Evolutionary conservation across 2,329 filamentous ascomycete species (phyloP).

Genomic region (Helotiales sp.): DNA sequence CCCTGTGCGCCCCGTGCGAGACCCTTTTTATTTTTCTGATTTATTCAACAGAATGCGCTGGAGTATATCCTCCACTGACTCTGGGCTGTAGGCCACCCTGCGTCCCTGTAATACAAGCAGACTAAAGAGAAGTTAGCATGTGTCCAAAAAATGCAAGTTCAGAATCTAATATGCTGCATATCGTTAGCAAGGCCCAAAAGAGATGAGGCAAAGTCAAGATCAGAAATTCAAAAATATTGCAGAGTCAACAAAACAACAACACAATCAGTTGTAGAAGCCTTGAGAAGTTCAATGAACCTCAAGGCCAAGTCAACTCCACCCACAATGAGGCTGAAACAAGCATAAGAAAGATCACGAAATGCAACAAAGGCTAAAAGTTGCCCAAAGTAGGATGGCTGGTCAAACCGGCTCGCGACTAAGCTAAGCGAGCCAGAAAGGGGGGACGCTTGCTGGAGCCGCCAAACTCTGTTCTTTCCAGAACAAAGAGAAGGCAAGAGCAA

Average conservation of each 20-base stretch:
- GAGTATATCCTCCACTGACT: background rate
- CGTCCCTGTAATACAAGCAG: background rate
- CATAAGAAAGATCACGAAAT: background rate
- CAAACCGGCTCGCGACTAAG: background rate
- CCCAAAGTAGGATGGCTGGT: background rate
- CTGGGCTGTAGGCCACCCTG: background rate
- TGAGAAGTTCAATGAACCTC: background rate
- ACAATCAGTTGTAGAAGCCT: no score
- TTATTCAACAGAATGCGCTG: background rate
- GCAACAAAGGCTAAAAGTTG: background rate
- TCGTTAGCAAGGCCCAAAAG: background rate
- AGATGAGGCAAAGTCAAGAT: background rate
- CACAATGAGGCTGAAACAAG: background rate
- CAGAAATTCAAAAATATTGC: no score
- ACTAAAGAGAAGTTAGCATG: background rate
- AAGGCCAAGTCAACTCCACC: no score
- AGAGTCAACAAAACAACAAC: no score
- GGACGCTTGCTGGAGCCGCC: no score
- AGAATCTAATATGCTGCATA: background rate
- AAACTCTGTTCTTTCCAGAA: no score
- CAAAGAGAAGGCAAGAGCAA: background rate
- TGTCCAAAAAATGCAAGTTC: background rate
- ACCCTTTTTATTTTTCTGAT: no score
- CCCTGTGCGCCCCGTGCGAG: no score
- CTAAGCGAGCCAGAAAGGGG: background rate